Evolutionary conservation across 257 asterid species (phyloP).

Genomic region (Mitragyna speciosa): DNA sequence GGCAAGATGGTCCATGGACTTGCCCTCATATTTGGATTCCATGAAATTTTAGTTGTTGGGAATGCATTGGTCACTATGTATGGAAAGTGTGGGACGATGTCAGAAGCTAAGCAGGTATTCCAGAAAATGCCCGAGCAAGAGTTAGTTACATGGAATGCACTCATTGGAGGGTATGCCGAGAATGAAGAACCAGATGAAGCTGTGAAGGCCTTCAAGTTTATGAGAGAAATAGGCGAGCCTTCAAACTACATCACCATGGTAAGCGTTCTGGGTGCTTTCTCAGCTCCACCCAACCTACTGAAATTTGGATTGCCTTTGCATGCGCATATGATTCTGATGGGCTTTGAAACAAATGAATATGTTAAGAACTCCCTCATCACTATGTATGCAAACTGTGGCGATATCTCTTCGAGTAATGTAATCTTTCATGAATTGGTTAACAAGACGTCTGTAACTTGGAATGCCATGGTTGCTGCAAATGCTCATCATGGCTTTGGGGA

Average conservation of each 20-base stretch:
- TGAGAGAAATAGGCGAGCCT: constrained; percentile 47
- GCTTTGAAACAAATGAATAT: constrained; percentile 63
- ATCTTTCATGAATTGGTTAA: constrained; percentile 46
- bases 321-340: constrained; percentile 48
- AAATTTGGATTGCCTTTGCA: constrained; percentile 69
- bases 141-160: constrained; percentile 84
- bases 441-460: constrained; percentile 68
- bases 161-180: constrained; percentile 71
- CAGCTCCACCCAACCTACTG: constrained; percentile 47
- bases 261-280: constrained; percentile 65
- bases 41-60: constrained; percentile 59
- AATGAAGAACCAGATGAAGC: constrained; percentile 51
- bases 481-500: constrained; percentile 73
- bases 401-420: constrained; percentile 57
- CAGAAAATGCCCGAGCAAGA: constrained; percentile 56
- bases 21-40: constrained; percentile 54
- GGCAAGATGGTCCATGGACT: constrained; percentile 66
- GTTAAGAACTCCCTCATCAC: constrained; percentile 74
- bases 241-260: constrained; percentile 73
- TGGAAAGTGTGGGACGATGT: constrained; percentile 61
- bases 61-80: constrained; percentile 89
- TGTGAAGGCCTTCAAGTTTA: constrained; percentile 43
- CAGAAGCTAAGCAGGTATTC: constrained; percentile 58
- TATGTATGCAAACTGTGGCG: constrained; percentile 84
- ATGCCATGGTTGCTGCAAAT: constrained; percentile 77